Evolutionary conservation across 2,329 filamentous ascomycete genomes (phyloP).

Genomic region (Niveomyces coronatus): DNA sequence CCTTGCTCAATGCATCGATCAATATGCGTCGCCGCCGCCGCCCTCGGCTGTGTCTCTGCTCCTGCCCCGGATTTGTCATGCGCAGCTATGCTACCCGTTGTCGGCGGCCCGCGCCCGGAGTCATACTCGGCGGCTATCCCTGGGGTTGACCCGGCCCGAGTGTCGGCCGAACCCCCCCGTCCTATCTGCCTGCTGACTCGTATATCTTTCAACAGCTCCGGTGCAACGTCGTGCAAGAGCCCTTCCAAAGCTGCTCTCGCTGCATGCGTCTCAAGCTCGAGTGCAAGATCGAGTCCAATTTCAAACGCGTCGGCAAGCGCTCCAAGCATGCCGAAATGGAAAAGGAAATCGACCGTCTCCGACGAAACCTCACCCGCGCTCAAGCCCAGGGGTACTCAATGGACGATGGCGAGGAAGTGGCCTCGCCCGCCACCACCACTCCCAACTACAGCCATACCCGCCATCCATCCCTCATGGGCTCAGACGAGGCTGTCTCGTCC

Average conservation of each 20-base stretch:
- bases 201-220: slow-evolving; percentile 45
- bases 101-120: too few species aligned
- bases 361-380: slow-evolving; percentile 50
- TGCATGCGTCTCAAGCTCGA: slow-evolving; percentile 71
- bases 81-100: too few species aligned
- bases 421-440: slow-evolving; percentile 47
- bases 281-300: slow-evolving; percentile 81
- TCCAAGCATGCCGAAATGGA: slow-evolving; percentile 82
- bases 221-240: slow-evolving; percentile 75
- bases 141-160: too few species aligned
- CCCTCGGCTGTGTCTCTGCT: neutral
- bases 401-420: slow-evolving; percentile 46
- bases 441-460: slow-evolving; percentile 48
- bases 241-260: slow-evolving; percentile 65
- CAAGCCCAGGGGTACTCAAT: slow-evolving; percentile 46
- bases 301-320: slow-evolving; percentile 74
- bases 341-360: slow-evolving; percentile 63
- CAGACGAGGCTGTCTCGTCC: slow-evolving; percentile 58
- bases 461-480: slow-evolving; percentile 55
- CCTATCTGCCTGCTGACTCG: slow-evolving; percentile 6
- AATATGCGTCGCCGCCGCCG: too few species aligned
- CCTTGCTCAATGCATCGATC: neutral
- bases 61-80: neutral
- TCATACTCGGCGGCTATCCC: too few species aligned
- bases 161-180: too few species aligned